phyloP scores from a whole-genome alignment of 2,329 filamentous ascomycete genomes.

The Claviceps humidiphila region DNA sequence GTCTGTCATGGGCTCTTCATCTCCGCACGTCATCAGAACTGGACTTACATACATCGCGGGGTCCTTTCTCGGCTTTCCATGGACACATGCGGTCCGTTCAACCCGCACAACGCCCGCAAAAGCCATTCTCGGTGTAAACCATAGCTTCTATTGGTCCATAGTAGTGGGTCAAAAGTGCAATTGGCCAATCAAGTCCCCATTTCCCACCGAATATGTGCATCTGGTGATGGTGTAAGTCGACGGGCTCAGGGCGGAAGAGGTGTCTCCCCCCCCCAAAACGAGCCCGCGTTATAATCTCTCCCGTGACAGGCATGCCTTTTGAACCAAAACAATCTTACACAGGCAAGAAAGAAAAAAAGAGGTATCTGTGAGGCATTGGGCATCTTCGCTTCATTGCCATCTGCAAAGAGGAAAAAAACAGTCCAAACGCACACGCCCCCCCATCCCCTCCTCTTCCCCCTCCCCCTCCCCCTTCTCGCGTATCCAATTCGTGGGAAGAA shows the following conservation, averaged over 20 bases:
- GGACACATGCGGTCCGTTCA: too few relatives aligned
- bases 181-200: conserved; percentile 18
- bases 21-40: too few relatives aligned
- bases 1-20: too few relatives aligned
- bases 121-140: conserved; percentile 14
- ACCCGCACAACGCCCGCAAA: too few relatives aligned
- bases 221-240: conserved; percentile 26
- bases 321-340: conserved; percentile 26
- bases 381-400: conserved; percentile 25
- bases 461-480: conserved; percentile 7
- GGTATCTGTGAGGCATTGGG: conserved; percentile 24
- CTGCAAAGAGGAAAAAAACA: conserved; percentile 10
- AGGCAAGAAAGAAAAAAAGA: conserved; percentile 5
- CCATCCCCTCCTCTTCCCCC: background rate
- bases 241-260: conserved; percentile 16
- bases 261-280: conserved; percentile 14
- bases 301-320: conserved; percentile 23
- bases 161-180: conserved; percentile 8
- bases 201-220: conserved; percentile 19
- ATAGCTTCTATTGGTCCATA: conserved; percentile 17
- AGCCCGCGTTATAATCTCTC: conserved; percentile 26
- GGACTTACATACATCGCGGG: too few relatives aligned
- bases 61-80: too few relatives aligned
- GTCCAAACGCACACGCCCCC: conserved; percentile 12
- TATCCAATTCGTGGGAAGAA: conserved; percentile 23